Evolutionary conservation across 1,284 basidiomycete species (phyloP).

Genomic region (Cystobasidium pallidum): DNA sequence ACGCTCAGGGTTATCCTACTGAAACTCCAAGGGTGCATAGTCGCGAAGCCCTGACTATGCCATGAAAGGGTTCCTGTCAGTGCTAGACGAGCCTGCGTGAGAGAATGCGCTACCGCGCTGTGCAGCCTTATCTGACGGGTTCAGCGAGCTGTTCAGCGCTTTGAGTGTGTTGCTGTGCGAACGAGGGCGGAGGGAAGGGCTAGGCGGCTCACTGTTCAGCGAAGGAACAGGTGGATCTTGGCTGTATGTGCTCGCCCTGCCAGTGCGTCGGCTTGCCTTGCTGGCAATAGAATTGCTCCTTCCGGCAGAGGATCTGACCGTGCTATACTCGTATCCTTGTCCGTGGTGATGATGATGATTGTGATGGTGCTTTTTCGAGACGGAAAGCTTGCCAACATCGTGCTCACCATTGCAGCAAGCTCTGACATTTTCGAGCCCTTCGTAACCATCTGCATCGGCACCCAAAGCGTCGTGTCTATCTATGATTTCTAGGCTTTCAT

Average conservation of each 20-base stretch:
- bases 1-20: no score
- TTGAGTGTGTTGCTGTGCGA: constrained; percentile 14
- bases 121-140: background rate
- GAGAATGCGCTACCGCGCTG: background rate
- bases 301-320: constrained; percentile 9
- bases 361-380: constrained; percentile 45
- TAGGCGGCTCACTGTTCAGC: constrained; percentile 10
- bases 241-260: constrained; percentile 2
- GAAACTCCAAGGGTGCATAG: no score
- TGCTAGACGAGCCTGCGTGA: background rate
- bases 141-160: constrained; percentile 2
- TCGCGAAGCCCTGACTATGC: background rate
- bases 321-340: constrained; percentile 20
- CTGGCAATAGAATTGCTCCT: constrained; percentile 33
- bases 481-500: constrained; percentile 68
- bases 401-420: constrained; percentile 70
- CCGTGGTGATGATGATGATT: constrained; percentile 37
- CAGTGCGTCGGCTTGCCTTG: constrained; percentile 24
- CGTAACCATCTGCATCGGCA: constrained; percentile 78
- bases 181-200: constrained; percentile 2
- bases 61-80: background rate
- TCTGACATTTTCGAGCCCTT: constrained; percentile 90
- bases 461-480: constrained; percentile 67
- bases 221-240: constrained; percentile 27
- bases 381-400: constrained; percentile 58